Conservation (phyloP, 352 stramenopile genomes). For the Phytophthora pisi region DNA sequence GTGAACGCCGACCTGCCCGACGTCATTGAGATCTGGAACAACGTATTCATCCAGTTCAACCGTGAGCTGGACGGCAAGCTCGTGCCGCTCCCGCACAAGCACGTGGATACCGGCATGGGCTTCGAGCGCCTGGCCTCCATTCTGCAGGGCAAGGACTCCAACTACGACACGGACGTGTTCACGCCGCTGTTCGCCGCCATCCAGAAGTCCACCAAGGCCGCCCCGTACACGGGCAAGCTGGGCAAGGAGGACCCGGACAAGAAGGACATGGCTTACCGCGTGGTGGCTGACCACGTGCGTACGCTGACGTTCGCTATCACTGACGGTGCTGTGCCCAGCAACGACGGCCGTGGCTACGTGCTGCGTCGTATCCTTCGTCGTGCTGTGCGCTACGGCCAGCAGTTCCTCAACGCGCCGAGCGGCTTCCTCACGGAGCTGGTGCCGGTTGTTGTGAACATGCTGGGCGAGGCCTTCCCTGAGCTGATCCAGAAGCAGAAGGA, state of each 20-base stretch:
- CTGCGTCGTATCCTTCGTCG: conserved; percentile 97
- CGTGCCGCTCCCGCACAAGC: conserved; percentile 92
- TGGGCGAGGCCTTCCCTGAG: conserved; percentile 96
- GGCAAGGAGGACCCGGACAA: conserved; percentile 90
- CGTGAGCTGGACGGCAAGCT: conserved; percentile 91
- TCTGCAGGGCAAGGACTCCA: conserved; percentile 93
- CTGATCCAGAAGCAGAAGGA: conserved; percentile 90
- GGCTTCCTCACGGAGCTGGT: conserved; percentile 97
- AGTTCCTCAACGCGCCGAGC: conserved; percentile 95
- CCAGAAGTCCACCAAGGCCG: conserved; percentile 77
- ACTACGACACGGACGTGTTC: conserved; percentile 99
- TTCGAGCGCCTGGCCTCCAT: conserved; percentile 95
- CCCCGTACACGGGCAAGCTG: conserved; percentile 83
- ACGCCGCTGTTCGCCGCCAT: conserved; percentile 95
- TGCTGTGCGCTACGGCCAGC: conserved; percentile 97
- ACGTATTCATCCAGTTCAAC: conserved; percentile 99
- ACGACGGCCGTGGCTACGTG: conserved; percentile 98
- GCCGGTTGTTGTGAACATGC: conserved; percentile 93
- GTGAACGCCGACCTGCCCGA: conserved; percentile 98
- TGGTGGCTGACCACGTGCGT: conserved; percentile 98
- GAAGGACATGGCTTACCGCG: conserved; percentile 93
- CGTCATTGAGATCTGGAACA: conserved; percentile 99
- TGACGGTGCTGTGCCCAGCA: conserved; percentile 96
- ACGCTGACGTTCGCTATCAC: conserved; percentile 98
- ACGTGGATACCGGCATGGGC: conserved; percentile 99